phyloP scores from a whole-genome alignment of 2,329 filamentous ascomycete genomes.

The Pestalotiopsis sp. region DNA sequence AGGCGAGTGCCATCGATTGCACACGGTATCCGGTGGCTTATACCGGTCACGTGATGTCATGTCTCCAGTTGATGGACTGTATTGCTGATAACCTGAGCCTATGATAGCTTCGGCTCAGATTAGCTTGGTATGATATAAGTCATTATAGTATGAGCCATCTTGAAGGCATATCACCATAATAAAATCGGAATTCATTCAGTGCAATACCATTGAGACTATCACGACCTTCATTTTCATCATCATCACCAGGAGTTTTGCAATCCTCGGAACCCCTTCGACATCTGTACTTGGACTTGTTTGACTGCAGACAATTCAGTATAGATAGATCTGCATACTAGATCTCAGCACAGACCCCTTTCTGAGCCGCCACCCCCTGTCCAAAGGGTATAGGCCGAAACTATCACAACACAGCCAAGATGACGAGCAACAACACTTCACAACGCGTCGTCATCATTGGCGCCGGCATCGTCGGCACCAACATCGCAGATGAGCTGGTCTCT shows the following conservation, averaged over 20 bases:
- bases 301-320: background rate
- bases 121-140: background rate
- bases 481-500: conserved; percentile 64
- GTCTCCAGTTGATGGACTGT: background rate
- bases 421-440: conserved; percentile 27
- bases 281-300: background rate
- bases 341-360: background rate
- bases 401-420: conserved; percentile 26
- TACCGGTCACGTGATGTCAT: conserved; percentile 25
- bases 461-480: conserved; percentile 65
- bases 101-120: background rate
- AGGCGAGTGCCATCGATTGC: background rate
- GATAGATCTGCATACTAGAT: background rate
- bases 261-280: background rate
- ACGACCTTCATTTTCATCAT: background rate
- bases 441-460: conserved; percentile 64
- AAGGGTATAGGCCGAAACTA: background rate
- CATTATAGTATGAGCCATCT: background rate
- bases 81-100: background rate
- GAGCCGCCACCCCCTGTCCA: background rate
- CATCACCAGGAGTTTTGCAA: background rate
- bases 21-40: conserved; percentile 10
- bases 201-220: background rate
- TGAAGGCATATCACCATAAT: background rate
- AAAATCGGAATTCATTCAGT: background rate